Evolutionary conservation across 2,329 filamentous ascomycete genomes (phyloP).

Genomic region (Diaporthe longicolla): DNA sequence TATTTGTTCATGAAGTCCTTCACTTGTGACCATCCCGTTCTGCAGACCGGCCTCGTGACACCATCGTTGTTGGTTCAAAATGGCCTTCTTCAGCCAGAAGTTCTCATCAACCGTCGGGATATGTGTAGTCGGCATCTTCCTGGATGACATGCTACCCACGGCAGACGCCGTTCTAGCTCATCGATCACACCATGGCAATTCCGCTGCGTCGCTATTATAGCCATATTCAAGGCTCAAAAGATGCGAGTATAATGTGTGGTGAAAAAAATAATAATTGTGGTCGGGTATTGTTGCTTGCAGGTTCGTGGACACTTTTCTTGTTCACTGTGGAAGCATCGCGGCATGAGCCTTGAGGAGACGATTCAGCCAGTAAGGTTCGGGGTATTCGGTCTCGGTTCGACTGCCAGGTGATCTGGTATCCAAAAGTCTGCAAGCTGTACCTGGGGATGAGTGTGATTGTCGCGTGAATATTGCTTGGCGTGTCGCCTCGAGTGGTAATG

Average conservation of each 20-base stretch:
- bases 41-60: not conserved
- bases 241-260: not conserved
- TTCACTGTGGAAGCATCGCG: not conserved
- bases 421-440: not conserved
- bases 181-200: not conserved
- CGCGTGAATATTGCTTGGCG: not conserved
- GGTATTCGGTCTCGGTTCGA: not conserved
- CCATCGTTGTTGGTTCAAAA: not conserved
- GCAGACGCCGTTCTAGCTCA: not conserved
- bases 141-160: not conserved
- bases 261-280: not conserved
- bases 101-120: not conserved
- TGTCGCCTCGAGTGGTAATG: not conserved
- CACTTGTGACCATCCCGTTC: not conserved
- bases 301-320: not conserved
- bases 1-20: constrained; percentile 10
- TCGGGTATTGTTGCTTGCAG: not conserved
- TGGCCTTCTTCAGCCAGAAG: not conserved
- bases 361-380: not conserved
- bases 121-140: not conserved
- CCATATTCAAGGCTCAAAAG: not conserved
- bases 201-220: not conserved
- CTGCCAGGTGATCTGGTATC: not conserved
- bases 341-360: not conserved
- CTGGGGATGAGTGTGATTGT: not conserved